Evolutionary conservation across 192 early-diverging fungal genomes (phyloP), one percentile per base, ranked within the genome.

Genomic region (Coemansia javaensis): DNA sequence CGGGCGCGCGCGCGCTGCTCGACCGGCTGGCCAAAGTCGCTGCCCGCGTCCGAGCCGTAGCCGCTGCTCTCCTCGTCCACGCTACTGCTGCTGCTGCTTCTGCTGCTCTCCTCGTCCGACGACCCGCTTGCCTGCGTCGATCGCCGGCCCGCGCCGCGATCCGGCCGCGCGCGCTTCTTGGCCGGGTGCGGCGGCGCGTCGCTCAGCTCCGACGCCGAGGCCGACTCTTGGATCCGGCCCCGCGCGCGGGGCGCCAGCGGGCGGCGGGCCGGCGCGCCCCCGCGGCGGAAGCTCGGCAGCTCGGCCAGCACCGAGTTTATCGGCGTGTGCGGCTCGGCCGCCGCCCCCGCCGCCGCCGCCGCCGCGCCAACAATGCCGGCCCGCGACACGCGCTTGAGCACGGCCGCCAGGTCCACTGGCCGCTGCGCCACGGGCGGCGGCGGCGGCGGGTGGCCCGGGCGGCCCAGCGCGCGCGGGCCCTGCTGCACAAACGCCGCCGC

Each of bases 231-330:
- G 16, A 32, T 34, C 21, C 21, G 31, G 31, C 32, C 32, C n/a
- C n/a, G n/a, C n/a, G n/a, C n/a, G n/a, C n/a, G n/a, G 11, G 37
- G 16, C 11, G 37, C 28, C 11, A 18, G 31, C 17, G 20, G 22
- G 22, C 52, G 40, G 27, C 34, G 30, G 9, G 49, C 18, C n/a
- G n/a, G n/a, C n/a, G n/a, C n/a, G n/a, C n/a, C n/a, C 5, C 67
- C 69, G 21, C 59, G 53, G 28, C 70, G 47, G 41, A 73, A 73
- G 47, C 70, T 73, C 9, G 70, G 70, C 15, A 73, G 48, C 16
- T 73, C 70, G 1, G 70, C 53, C 35, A 73, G 33, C 1, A 66
- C 38, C 0, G 70, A 40, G 47, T 61, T 61, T 20, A 73, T 56
- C 20, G 53, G 45, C 22, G 40, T 24, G 9, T 39, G 34, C 3